Conservation (phyloP, 108 stramenopile genomes). For the Fistulifera pelliculosa region DNA sequence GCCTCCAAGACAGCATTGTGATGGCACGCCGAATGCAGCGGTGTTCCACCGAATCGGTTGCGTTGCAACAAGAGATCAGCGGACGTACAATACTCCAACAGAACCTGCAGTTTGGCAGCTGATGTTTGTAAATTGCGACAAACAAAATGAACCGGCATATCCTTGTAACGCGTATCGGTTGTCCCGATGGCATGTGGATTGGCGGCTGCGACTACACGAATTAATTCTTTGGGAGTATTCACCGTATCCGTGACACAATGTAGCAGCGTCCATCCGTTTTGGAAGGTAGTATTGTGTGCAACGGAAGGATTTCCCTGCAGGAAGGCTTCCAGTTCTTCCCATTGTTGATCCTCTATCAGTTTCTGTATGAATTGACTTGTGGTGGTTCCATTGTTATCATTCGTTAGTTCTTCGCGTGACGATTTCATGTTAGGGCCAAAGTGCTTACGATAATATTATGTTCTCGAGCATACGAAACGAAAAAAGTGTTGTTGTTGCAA, state of each 20-base stretch:
- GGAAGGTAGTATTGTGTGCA: not conserved
- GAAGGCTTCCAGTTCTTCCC: conserved; percentile 15
- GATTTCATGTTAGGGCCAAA: too few species aligned
- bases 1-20: conserved; percentile 23
- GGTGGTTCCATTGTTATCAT: too few species aligned
- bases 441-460: too few species aligned
- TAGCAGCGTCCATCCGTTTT: conserved; percentile 12
- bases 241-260: conserved; percentile 19
- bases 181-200: conserved; percentile 23
- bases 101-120: conserved; percentile 9
- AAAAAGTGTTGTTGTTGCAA: too few species aligned
- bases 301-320: conserved; percentile 14
- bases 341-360: conserved; percentile 19
- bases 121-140: conserved; percentile 20
- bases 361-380: too few species aligned
- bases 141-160: conserved; percentile 34
- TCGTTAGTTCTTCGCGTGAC: too few species aligned
- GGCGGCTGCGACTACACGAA: conserved; percentile 11
- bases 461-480: too few species aligned
- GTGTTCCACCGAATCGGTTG: conserved; percentile 32
- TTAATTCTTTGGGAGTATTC: conserved; percentile 14
- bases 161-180: conserved; percentile 15
- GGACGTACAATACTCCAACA: conserved; percentile 19
- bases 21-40: conserved; percentile 30
- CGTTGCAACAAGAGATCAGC: conserved; percentile 23